Evolutionary conservation across 2,329 filamentous ascomycete species (phyloP).

Genomic region (Arthroderma uncinatum): DNA sequence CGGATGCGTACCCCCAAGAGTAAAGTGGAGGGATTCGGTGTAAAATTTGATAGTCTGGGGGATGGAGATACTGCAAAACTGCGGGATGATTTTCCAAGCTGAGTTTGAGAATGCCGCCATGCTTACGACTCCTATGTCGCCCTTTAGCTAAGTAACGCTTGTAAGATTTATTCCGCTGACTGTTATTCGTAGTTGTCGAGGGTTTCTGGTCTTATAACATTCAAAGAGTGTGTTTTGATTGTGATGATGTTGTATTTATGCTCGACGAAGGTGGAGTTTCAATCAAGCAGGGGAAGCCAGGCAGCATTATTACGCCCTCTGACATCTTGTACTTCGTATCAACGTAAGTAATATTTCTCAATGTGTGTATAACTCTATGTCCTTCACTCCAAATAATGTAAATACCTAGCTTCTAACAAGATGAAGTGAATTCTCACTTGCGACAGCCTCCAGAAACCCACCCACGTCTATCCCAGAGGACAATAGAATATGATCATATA

Average conservation of each 20-base stretch:
- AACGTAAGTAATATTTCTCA: no score
- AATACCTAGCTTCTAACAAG: background rate
- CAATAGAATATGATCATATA: constrained; percentile 5
- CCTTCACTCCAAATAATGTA: background rate
- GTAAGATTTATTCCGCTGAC: no score
- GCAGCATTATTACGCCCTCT: no score
- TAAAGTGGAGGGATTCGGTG: constrained; percentile 16
- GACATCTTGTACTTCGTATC: background rate
- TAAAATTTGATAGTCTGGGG: constrained; percentile 15
- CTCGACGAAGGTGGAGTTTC: no score
- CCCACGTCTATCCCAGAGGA: background rate
- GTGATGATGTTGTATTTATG: no score
- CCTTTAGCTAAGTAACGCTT: no score
- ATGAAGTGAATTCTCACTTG: background rate
- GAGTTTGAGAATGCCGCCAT: constrained; percentile 9
- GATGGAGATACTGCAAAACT: constrained; percentile 15
- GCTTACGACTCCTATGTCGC: no score
- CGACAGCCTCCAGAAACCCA: constrained; percentile 4
- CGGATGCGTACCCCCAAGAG: constrained; percentile 15
- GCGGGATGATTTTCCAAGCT: constrained; percentile 18
- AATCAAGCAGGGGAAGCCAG: no score
- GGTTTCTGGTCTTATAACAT: no score
- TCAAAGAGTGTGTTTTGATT: no score
- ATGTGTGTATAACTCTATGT: background rate
- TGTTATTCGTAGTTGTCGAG: no score